Conservation (phyloP, 1,139 yeast genomes). For the Candida sanyaensis region DNA sequence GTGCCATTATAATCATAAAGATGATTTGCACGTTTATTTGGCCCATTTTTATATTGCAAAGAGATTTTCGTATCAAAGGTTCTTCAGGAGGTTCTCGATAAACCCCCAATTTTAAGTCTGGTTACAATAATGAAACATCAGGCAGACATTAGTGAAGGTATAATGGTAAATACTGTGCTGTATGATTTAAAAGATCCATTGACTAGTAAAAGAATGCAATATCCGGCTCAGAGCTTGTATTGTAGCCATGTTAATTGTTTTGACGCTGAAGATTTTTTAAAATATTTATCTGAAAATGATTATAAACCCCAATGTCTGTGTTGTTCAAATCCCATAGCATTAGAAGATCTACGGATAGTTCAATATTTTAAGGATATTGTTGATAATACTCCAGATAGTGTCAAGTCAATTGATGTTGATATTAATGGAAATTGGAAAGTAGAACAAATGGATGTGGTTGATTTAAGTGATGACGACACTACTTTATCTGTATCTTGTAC, state of each 20-base stretch:
- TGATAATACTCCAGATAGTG: constrained; percentile 36
- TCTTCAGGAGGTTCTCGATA: constrained; percentile 20
- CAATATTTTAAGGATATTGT: constrained; percentile 61
- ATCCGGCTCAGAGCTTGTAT: constrained; percentile 58
- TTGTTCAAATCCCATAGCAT: constrained; percentile 46
- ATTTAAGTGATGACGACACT: not conserved
- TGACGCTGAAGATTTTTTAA: constrained; percentile 61
- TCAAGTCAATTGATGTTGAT: constrained; percentile 56
- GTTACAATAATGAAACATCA: constrained; percentile 47
- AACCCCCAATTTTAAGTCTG: constrained; percentile 49
- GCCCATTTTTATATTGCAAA: constrained; percentile 57
- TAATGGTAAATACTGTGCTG: constrained; percentile 45
- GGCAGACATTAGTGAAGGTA: constrained; percentile 42
- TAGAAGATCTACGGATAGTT: constrained; percentile 59
- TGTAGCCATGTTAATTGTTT: constrained; percentile 76
- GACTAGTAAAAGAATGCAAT: constrained; percentile 58
- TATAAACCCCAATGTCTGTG: constrained; percentile 54
- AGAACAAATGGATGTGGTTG: not conserved
- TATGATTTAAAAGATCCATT: constrained; percentile 66
- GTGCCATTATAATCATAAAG: constrained; percentile 48
- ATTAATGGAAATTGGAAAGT: constrained; percentile 60
- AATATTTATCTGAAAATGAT: constrained; percentile 58
- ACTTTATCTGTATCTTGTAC: not conserved
- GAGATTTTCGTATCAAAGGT: constrained; percentile 39
- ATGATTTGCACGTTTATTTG: constrained; percentile 40